Percentiles rank a stretch among this genome's conserved stretches.
phyloP scores from a whole-genome alignment of 1,284 basidiomycete species.

The Pseudozyma pruni region DNA sequence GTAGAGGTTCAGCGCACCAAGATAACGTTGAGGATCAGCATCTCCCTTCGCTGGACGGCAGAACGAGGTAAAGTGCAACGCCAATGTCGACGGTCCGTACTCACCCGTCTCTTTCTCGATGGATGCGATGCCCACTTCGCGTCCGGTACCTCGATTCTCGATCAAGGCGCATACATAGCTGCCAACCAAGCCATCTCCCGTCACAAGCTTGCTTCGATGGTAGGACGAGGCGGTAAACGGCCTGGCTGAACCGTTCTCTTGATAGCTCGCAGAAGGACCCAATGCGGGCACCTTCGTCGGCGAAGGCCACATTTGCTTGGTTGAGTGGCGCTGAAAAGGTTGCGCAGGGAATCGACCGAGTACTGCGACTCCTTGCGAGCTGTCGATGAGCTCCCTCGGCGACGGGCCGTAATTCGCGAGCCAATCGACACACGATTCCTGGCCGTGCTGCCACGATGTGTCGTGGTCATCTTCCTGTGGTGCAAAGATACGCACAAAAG shows the following conservation, averaged over 20 bases:
- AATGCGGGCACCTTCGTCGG: background rate
- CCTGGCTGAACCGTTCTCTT: conserved; percentile 11
- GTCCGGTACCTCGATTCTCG: conserved; percentile 72
- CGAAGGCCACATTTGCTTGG: background rate
- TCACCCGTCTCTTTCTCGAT: conserved; percentile 82
- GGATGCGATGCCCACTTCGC: conserved; percentile 85
- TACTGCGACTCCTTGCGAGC: conserved; percentile 2
- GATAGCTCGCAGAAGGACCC: background rate
- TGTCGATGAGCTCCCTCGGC: conserved; percentile 14
- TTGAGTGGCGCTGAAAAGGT: background rate
- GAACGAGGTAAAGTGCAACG: too few relatives aligned
- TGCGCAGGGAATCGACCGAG: background rate
- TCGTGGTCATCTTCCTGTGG: conserved; percentile 22
- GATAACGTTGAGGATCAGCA: background rate
- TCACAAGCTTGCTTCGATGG: conserved; percentile 36
- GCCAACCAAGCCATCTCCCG: conserved; percentile 33
- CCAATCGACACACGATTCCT: conserved; percentile 4
- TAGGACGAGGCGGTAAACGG: conserved; percentile 46
- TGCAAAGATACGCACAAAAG: conserved; percentile 24
- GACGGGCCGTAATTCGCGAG: conserved; percentile 12
- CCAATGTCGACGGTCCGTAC: background rate
- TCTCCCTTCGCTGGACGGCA: too few relatives aligned
- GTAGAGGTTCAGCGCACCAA: conserved; percentile 65
- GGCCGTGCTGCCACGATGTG: background rate
- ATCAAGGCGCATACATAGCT: conserved; percentile 47